phyloP scores from a whole-genome alignment of 2,329 filamentous ascomycete species.

The Microcyclosporella mali region DNA sequence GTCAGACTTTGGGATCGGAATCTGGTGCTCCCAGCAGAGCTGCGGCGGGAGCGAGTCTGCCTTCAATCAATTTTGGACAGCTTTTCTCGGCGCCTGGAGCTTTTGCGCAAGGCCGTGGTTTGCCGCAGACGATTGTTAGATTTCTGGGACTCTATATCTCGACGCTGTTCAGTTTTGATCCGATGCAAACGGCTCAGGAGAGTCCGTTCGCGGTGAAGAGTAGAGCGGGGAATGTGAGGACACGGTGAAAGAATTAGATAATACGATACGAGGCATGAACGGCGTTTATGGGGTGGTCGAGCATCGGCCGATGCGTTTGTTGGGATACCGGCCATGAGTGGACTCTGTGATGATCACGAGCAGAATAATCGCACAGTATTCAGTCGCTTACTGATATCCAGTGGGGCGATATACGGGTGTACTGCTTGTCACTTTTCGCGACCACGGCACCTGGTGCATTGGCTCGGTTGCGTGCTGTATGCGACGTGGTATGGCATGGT shows the following conservation, averaged over 20 bases:
- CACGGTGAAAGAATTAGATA: conserved; percentile 10
- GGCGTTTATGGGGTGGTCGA: too few relatives aligned
- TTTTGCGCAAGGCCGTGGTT: conserved; percentile 30
- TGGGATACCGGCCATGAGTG: too few relatives aligned
- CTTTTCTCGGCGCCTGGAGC: conserved; percentile 24
- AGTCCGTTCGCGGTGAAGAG: conserved; percentile 39
- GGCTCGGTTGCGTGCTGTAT: too few relatives aligned
- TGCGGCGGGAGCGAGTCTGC: conserved; percentile 7
- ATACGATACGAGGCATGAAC: conserved; percentile 3
- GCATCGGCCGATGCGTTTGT: too few relatives aligned
- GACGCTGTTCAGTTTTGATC: conserved; percentile 42
- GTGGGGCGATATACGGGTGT: too few relatives aligned
- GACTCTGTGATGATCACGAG: too few relatives aligned
- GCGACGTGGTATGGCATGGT: too few relatives aligned
- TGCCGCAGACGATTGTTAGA: conserved; percentile 37
- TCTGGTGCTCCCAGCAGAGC: neutral
- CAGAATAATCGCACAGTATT: too few relatives aligned
- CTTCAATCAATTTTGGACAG: conserved; percentile 18
- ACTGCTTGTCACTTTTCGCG: too few relatives aligned
- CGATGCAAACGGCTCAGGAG: conserved; percentile 38
- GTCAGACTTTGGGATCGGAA: conserved; percentile 37
- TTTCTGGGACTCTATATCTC: conserved; percentile 44
- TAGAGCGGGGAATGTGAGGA: conserved; percentile 18
- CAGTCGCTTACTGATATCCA: too few relatives aligned
- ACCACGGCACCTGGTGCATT: too few relatives aligned